phyloP scores from a whole-genome alignment of 306 rosid genomes.

The Cucurbita maxima region DNA sequence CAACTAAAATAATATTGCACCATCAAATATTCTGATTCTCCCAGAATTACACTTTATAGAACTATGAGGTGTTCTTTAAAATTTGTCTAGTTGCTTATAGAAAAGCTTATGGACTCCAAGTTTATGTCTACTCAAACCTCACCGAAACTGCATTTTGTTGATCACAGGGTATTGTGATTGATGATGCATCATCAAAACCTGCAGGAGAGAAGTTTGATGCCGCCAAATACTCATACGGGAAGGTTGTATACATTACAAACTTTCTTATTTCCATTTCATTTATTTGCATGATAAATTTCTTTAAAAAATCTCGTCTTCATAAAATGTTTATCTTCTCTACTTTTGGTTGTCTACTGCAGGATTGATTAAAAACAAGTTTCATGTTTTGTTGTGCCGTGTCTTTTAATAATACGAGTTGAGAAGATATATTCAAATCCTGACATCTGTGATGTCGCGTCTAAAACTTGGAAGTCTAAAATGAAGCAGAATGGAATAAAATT shows the following conservation, averaged over 20 bases:
- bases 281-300: constrained; percentile 8
- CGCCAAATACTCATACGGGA: constrained; percentile 60
- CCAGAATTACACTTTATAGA: background rate
- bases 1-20: background rate
- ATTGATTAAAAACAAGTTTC: constrained; percentile 57
- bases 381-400: constrained; percentile 44
- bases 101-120: background rate
- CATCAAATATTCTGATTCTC: background rate
- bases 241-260: constrained; percentile 35
- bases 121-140: background rate
- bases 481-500: constrained; percentile 72
- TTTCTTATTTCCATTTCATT: background rate
- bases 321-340: constrained; percentile 36
- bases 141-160: background rate
- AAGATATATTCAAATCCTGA: constrained; percentile 50
- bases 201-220: constrained; percentile 66
- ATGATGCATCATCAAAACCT: constrained; percentile 33
- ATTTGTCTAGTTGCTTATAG: background rate
- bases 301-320: constrained; percentile 2
- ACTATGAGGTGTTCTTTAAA: background rate
- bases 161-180: constrained; percentile 60
- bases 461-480: constrained; percentile 50
- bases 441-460: constrained; percentile 36
- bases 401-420: constrained; percentile 53
- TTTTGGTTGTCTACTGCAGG: constrained; percentile 67